Conservation (phyloP, 2,329 filamentous ascomycete genomes). For the Fusarium sp. region DNA sequence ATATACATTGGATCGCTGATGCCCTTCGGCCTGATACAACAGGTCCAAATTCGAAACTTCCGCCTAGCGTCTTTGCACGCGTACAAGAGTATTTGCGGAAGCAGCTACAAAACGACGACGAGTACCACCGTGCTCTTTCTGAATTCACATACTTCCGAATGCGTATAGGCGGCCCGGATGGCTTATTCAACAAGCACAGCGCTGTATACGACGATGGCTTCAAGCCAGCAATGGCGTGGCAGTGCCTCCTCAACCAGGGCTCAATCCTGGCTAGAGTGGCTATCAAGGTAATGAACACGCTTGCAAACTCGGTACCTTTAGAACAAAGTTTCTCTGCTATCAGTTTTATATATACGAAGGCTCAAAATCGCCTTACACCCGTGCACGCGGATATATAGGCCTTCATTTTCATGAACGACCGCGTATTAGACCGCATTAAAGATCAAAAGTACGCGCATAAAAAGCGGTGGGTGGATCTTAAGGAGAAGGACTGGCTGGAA, state of each 20-base stretch:
- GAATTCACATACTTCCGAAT: background rate
- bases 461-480: background rate
- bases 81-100: background rate
- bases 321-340: background rate
- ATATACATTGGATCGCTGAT: background rate
- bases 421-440: background rate
- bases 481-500: background rate
- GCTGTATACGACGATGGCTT: background rate
- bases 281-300: background rate
- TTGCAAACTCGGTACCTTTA: background rate
- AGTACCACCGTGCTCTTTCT: background rate
- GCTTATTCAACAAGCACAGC: background rate
- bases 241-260: background rate
- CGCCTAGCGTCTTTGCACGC: background rate
- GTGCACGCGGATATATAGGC: background rate
- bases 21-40: background rate
- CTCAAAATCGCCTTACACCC: background rate
- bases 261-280: background rate
- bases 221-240: background rate
- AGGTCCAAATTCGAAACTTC: background rate
- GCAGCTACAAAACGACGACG: background rate
- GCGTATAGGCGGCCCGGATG: background rate
- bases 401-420: background rate
- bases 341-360: background rate
- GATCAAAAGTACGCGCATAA: background rate